Percentiles rank a stretch among this genome's conserved stretches.
Conservation (phyloP, 768 basidiomycete species). For the Termitomyces sp. region DNA sequence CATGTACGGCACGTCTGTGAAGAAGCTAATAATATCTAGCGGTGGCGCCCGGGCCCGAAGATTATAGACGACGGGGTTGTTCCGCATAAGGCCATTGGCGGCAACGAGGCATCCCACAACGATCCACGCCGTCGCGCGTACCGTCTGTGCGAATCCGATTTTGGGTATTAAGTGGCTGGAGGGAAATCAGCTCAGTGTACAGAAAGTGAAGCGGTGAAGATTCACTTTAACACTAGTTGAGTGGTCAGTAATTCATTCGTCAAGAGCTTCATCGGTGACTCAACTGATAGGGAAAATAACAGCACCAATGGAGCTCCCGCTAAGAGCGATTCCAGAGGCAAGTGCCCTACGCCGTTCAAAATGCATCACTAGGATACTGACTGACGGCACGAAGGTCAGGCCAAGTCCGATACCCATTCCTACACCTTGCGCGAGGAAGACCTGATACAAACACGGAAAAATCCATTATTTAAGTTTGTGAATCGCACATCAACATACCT, state of each 20-base stretch:
- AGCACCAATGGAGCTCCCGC: constrained; percentile 30
- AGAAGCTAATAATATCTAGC: constrained; percentile 26
- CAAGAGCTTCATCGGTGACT: neutral
- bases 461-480: neutral
- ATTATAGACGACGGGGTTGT: constrained; percentile 7
- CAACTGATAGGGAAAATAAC: constrained; percentile 30
- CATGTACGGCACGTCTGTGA: constrained; percentile 26
- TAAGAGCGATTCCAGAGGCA: constrained; percentile 40
- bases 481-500: constrained; percentile 6
- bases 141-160: constrained; percentile 24
- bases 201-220: neutral
- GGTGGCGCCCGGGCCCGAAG: constrained; percentile 5
- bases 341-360: constrained; percentile 35
- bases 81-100: constrained; percentile 25
- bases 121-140: constrained; percentile 26
- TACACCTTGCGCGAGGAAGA: constrained; percentile 20
- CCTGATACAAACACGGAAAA: constrained; percentile 4
- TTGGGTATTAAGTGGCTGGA: constrained; percentile 17
- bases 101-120: constrained; percentile 20
- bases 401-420: constrained; percentile 36
- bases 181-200: neutral
- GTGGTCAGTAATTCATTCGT: neutral
- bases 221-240: constrained; percentile 19
- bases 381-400: constrained; percentile 33
- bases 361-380: constrained; percentile 40